phyloP scores from a whole-genome alignment of 108 stramenopile genomes.

The Nitzschia sp. region DNA sequence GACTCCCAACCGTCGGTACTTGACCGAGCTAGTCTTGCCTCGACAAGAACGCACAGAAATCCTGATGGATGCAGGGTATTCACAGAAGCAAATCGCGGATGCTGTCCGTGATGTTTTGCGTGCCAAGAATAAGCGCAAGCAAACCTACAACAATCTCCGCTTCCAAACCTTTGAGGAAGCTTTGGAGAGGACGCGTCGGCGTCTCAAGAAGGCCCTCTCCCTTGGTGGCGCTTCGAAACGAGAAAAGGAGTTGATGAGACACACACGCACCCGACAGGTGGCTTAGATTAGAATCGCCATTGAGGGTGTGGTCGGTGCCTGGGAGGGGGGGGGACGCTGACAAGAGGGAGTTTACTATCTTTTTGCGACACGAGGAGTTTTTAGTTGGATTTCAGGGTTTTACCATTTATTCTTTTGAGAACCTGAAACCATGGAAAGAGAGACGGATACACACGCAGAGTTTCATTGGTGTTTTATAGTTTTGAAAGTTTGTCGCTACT shows the following conservation, averaged over 20 bases:
- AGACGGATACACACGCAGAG: too few relatives aligned
- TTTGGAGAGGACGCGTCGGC: slow-evolving; percentile 20
- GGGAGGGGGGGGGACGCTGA: too few relatives aligned
- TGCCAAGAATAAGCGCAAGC: slow-evolving; percentile 32
- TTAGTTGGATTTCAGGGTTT: too few relatives aligned
- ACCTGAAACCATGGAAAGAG: too few relatives aligned
- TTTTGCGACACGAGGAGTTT: too few relatives aligned
- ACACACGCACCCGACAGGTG: too few relatives aligned
- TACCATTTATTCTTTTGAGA: too few relatives aligned
- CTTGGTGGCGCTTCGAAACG: neutral
- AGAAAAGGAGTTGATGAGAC: slow-evolving; percentile 12
- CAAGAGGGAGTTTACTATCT: too few relatives aligned
- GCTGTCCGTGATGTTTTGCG: slow-evolving; percentile 20
- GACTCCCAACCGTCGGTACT: slow-evolving; percentile 3
- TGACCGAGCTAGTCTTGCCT: slow-evolving; percentile 8
- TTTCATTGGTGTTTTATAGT: too few relatives aligned
- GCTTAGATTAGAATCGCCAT: too few relatives aligned
- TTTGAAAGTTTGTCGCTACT: too few relatives aligned
- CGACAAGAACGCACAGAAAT: slow-evolving; percentile 15
- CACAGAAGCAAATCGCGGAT: slow-evolving; percentile 29
- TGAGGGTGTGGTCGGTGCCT: too few relatives aligned
- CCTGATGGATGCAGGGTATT: slow-evolving; percentile 16
- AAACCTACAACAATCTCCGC: slow-evolving; percentile 33
- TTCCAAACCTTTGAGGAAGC: slow-evolving; percentile 22
- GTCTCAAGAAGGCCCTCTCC: slow-evolving; percentile 23